These are phyloP conservation scores for Ogataea populi-albae DNA, from an alignment of 805 yeast species.

Conservation along the genomic window DNA sequence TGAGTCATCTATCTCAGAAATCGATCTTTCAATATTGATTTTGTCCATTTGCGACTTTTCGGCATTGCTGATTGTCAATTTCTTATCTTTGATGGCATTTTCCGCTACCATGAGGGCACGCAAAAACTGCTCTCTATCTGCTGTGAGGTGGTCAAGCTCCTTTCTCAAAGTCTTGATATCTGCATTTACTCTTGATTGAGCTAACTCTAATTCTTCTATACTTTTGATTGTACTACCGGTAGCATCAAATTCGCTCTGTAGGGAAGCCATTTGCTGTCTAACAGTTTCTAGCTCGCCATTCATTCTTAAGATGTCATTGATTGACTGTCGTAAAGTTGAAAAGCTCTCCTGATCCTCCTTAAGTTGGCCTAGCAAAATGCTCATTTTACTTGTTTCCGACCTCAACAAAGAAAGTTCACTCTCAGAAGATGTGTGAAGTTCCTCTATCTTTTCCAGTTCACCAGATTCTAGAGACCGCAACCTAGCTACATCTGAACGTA, in stretches of 20 bases:
- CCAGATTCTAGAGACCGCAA: slow-evolving; percentile 11
- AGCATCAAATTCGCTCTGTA: slow-evolving; percentile 13
- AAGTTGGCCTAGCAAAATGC: neutral
- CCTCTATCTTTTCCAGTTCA: slow-evolving; percentile 2
- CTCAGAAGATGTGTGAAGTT: neutral
- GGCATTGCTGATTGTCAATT: slow-evolving; percentile 48
- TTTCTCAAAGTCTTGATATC: slow-evolving; percentile 42
- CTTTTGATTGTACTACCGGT: slow-evolving; percentile 29
- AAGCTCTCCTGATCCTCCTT: neutral
- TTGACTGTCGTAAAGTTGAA: slow-evolving; percentile 17
- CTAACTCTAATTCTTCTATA: slow-evolving; percentile 45
- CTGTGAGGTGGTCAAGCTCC: slow-evolving; percentile 31
- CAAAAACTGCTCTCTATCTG: slow-evolving; percentile 43
- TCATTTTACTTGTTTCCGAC: neutral
- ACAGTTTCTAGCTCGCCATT: slow-evolving; percentile 32
- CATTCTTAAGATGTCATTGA: slow-evolving; percentile 36
- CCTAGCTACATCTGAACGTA: slow-evolving; percentile 28
- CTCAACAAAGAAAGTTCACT: slow-evolving; percentile 1
- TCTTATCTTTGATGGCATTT: slow-evolving; percentile 49
- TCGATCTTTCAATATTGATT: slow-evolving; percentile 36
- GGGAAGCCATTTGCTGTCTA: slow-evolving; percentile 21
- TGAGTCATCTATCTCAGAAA: slow-evolving; percentile 23
- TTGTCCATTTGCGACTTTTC: slow-evolving; percentile 52
- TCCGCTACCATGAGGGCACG: slow-evolving; percentile 47
- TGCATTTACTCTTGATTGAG: slow-evolving; percentile 36